Conservation (phyloP, 2,329 filamentous ascomycete genomes). For the Penicillium sp. region DNA sequence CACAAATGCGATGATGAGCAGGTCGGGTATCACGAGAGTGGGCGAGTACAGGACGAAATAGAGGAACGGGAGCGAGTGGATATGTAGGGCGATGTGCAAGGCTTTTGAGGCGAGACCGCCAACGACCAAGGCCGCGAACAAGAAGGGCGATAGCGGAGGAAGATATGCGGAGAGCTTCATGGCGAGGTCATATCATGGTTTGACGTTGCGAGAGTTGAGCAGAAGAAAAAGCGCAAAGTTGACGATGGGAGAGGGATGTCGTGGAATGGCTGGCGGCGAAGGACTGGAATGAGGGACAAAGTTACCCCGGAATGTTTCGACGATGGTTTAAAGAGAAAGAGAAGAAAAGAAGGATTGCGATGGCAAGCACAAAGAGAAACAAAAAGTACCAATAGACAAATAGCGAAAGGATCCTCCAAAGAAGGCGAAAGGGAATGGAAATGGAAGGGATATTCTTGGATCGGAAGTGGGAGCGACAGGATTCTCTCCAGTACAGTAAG, state of each 20-base stretch:
- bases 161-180: constrained; percentile 24
- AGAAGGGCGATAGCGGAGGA: constrained; percentile 25
- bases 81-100: constrained; percentile 37
- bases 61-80: constrained; percentile 33
- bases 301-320: constrained; percentile 8
- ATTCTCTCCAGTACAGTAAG: neutral
- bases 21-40: constrained; percentile 40
- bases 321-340: neutral
- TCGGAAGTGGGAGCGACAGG: neutral
- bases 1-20: constrained; percentile 32
- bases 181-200: constrained; percentile 24
- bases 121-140: constrained; percentile 34
- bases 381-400: neutral
- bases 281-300: constrained; percentile 10
- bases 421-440: neutral
- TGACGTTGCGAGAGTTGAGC: neutral
- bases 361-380: neutral
- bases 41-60: constrained; percentile 41
- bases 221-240: neutral
- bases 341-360: neutral
- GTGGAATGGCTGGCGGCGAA: constrained; percentile 3
- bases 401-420: neutral
- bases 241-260: constrained; percentile 3
- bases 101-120: constrained; percentile 37
- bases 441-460: constrained; percentile 3